These are phyloP conservation scores for Nymphaea colorata DNA, from an alignment of 164 flowering plant genomes.

Conservation along the genomic window DNA sequence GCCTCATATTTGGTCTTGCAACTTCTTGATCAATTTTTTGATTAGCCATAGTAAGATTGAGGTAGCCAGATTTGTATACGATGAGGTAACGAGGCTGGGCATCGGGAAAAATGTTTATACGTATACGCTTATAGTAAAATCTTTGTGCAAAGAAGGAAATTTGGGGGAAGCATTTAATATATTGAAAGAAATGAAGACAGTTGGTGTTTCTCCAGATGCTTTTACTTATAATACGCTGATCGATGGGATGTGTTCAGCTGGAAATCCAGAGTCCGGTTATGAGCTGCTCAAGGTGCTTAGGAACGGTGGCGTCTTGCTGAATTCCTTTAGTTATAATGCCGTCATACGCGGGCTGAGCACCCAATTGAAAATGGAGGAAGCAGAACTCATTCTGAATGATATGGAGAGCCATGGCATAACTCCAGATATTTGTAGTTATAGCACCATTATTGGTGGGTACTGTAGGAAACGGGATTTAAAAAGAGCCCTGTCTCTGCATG, in stretches of 20 bases:
- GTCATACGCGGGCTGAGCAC: constrained; percentile 58
- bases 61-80: constrained; percentile 28
- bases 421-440: constrained; percentile 32
- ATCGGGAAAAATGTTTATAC: constrained; percentile 50
- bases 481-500: constrained; percentile 30
- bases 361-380: constrained; percentile 42
- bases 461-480: constrained; percentile 26
- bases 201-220: constrained; percentile 29
- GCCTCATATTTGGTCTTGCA: constrained; percentile 37
- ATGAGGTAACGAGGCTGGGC: constrained; percentile 38
- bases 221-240: constrained; percentile 36
- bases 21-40: constrained; percentile 48
- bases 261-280: constrained; percentile 26
- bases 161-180: constrained; percentile 36
- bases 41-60: constrained; percentile 31
- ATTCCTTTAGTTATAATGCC: constrained; percentile 29
- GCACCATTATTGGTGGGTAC: constrained; percentile 37
- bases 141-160: constrained; percentile 31
- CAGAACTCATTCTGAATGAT: constrained; percentile 42
- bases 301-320: constrained; percentile 15
- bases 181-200: constrained; percentile 39
- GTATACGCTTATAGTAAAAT: constrained; percentile 46
- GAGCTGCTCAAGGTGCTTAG: constrained; percentile 27
- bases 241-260: constrained; percentile 42
- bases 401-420: constrained; percentile 33